Evolutionary conservation across 768 basidiomycete genomes (phyloP).

Genomic region (Mycena haematopus): DNA sequence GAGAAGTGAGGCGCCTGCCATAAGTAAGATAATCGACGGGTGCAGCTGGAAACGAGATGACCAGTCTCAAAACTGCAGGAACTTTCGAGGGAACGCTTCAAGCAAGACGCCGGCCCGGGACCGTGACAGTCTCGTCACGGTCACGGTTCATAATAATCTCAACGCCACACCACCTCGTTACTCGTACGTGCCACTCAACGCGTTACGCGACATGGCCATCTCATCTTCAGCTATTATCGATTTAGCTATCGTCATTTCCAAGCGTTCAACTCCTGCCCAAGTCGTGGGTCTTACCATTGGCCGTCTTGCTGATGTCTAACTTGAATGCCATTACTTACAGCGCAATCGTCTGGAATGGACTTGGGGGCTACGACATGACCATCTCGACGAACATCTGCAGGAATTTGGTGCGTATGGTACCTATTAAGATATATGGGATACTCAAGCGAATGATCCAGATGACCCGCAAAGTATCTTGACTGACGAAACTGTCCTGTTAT

Average conservation of each 20-base stretch:
- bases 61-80: too few species aligned
- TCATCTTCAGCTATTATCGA: neutral
- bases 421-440: too few species aligned
- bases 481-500: neutral
- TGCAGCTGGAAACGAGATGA: too few species aligned
- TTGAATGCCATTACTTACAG: neutral
- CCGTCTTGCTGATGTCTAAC: too few species aligned
- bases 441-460: neutral
- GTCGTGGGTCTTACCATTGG: neutral
- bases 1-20: too few species aligned
- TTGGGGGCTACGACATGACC: conserved; percentile 11
- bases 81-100: too few species aligned
- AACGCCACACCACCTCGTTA: too few species aligned
- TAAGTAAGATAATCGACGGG: too few species aligned
- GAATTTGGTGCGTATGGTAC: neutral
- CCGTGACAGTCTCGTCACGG: too few species aligned
- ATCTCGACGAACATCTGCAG: conserved; percentile 5
- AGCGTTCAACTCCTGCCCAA: neutral
- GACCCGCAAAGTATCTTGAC: neutral
- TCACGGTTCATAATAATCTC: too few species aligned
- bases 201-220: neutral
- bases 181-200: too few species aligned
- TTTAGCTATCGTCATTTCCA: neutral
- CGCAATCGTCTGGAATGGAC: conserved; percentile 13
- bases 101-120: too few species aligned